phyloP scores from a whole-genome alignment of 2,329 filamentous ascomycete species.

The Trichoderma simmonsii region DNA sequence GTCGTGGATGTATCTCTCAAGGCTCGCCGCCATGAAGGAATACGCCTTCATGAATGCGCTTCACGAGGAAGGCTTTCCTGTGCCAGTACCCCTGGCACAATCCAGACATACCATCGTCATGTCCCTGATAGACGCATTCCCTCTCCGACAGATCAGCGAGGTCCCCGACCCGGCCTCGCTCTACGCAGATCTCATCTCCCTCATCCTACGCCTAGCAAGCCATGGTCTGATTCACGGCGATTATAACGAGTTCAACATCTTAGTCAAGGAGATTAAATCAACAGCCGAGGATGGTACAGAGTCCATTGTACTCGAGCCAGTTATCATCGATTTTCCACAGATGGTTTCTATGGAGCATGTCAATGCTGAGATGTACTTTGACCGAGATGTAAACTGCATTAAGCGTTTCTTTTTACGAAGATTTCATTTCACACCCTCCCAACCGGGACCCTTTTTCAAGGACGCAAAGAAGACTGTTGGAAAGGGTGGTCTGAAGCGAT shows the following conservation, averaged over 20 bases:
- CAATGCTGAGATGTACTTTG: constrained; percentile 97
- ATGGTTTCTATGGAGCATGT: constrained; percentile 94
- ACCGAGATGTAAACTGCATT: constrained; percentile 91
- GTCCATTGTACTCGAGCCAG: constrained; percentile 60
- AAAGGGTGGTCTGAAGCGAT: constrained; percentile 60
- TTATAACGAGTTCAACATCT: constrained; percentile 98
- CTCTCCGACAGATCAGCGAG: constrained; percentile 79
- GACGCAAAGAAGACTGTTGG: constrained; percentile 75
- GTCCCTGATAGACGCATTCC: constrained; percentile 88
- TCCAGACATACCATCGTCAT: constrained; percentile 96
- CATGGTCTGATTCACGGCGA: constrained; percentile 95
- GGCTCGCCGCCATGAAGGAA: constrained; percentile 89
- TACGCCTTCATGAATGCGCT: constrained; percentile 91
- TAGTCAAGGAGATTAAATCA: constrained; percentile 72
- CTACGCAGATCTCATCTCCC: constrained; percentile 84
- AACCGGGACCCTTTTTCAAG: constrained; percentile 79
- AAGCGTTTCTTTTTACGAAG: constrained; percentile 89
- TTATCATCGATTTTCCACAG: constrained; percentile 96
- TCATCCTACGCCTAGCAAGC: constrained; percentile 79
- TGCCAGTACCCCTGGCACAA: constrained; percentile 83
- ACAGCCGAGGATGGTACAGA: constrained; percentile 41
- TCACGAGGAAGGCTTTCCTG: constrained; percentile 77
- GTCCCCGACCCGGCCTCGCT: constrained; percentile 81
- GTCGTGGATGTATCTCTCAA: constrained; percentile 98
- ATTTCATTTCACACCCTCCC: constrained; percentile 81